These are phyloP conservation scores for Sparassis latifolia DNA, from an alignment of 1,284 basidiomycete species.

Conservation along the genomic window DNA sequence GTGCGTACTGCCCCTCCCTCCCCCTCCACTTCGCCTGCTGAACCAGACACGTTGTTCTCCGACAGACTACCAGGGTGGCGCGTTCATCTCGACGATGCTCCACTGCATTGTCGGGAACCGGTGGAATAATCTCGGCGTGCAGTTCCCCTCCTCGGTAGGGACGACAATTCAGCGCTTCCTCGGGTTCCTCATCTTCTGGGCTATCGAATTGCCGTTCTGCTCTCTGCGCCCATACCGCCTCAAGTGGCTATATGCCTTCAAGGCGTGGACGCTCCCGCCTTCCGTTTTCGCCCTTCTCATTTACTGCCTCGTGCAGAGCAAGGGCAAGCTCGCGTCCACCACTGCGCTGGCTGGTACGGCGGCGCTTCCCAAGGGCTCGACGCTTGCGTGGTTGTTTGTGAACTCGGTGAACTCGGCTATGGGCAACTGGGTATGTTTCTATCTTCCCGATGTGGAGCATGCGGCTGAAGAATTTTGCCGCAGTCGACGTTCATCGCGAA, in stretches of 20 bases:
- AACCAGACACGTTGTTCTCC: background rate
- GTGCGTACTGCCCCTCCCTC: slow-evolving; percentile 4
- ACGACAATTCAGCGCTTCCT: slow-evolving; percentile 27
- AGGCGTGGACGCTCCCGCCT: slow-evolving; percentile 33
- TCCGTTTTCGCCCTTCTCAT: slow-evolving; percentile 36
- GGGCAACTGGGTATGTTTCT: slow-evolving; percentile 27
- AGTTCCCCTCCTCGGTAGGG: slow-evolving; percentile 31
- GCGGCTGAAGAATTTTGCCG: too few species aligned
- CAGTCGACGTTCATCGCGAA: slow-evolving; percentile 32
- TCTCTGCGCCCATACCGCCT: slow-evolving; percentile 39
- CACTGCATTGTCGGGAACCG: slow-evolving; percentile 34
- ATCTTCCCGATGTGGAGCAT: background rate
- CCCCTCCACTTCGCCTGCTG: background rate
- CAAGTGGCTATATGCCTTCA: slow-evolving; percentile 38
- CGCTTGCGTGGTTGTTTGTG: slow-evolving; percentile 36
- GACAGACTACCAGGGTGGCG: slow-evolving; percentile 25
- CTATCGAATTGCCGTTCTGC: slow-evolving; percentile 35
- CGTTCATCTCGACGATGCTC: slow-evolving; percentile 28
- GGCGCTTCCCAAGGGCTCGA: slow-evolving; percentile 18
- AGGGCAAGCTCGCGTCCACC: slow-evolving; percentile 12
- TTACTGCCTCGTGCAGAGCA: slow-evolving; percentile 27
- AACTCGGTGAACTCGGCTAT: slow-evolving; percentile 33
- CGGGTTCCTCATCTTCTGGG: slow-evolving; percentile 30
- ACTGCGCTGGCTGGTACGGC: slow-evolving; percentile 28
- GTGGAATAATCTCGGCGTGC: slow-evolving; percentile 32